phyloP scores from a whole-genome alignment of 768 basidiomycete species.

The Naematelia encephala region DNA sequence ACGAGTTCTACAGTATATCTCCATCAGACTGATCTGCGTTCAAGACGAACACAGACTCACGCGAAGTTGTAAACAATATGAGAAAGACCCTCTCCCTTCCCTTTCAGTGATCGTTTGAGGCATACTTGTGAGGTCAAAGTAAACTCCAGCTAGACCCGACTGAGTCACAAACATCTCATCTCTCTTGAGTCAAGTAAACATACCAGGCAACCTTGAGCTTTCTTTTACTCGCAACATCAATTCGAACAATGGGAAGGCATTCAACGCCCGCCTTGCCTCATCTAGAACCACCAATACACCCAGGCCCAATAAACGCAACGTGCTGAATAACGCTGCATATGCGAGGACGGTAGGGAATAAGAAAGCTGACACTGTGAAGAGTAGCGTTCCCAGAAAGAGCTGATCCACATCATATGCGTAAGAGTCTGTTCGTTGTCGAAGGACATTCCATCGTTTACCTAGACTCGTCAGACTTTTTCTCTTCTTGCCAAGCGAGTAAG shows the following conservation, averaged over 20 bases:
- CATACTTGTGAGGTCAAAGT: slow-evolving; percentile 1
- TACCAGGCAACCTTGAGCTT: slow-evolving; percentile 75
- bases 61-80: neutral
- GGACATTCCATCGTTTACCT: slow-evolving; percentile 85
- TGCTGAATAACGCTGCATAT: slow-evolving; percentile 78
- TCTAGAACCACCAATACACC: slow-evolving; percentile 54
- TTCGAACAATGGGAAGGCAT: slow-evolving; percentile 88
- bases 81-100: neutral
- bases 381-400: slow-evolving; percentile 78
- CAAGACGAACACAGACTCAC: neutral
- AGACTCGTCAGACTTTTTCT: neutral
- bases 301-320: slow-evolving; percentile 54
- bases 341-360: slow-evolving; percentile 68
- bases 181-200: slow-evolving; percentile 1
- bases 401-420: slow-evolving; percentile 92
- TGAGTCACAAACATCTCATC: neutral
- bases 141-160: no score
- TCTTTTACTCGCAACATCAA: slow-evolving; percentile 81
- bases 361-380: slow-evolving; percentile 51
- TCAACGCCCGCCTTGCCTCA: slow-evolving; percentile 71
- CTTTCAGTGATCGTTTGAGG: neutral
- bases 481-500: neutral
- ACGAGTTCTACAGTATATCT: neutral
- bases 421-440: slow-evolving; percentile 81
- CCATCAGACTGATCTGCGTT: neutral